Evolutionary conservation across 2,329 filamentous ascomycete genomes (phyloP).

Genomic region (Epichloe coenophiala): DNA sequence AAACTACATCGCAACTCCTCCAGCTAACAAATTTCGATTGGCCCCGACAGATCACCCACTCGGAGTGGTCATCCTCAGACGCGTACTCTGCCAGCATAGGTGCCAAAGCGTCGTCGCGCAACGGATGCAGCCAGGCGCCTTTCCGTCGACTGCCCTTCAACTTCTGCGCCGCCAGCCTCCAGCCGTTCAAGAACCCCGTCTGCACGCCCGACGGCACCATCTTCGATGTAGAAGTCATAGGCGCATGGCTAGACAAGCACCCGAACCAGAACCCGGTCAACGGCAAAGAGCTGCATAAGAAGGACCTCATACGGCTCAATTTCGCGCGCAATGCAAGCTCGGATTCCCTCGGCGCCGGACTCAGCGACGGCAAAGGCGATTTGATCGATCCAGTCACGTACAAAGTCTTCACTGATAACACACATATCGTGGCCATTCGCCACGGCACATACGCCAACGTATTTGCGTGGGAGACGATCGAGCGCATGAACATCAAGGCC

Average conservation of each 20-base stretch:
- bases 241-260: conserved; percentile 88
- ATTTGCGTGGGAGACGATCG: conserved; percentile 90
- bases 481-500: conserved; percentile 88
- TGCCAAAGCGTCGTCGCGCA: conserved; percentile 45
- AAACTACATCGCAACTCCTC: background rate
- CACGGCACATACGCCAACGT: conserved; percentile 80
- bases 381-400: conserved; percentile 94
- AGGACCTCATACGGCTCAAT: conserved; percentile 79
- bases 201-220: conserved; percentile 80
- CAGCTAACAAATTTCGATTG: background rate
- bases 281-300: conserved; percentile 62
- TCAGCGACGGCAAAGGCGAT: conserved; percentile 51
- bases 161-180: conserved; percentile 90
- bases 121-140: conserved; percentile 33
- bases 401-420: conserved; percentile 97
- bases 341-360: conserved; percentile 32
- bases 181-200: conserved; percentile 89
- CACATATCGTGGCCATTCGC: conserved; percentile 80
- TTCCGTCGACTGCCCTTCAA: conserved; percentile 94
- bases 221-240: conserved; percentile 89
- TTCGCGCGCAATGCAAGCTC: conserved; percentile 80
- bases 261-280: conserved; percentile 75
- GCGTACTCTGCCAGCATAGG: conserved; percentile 73
- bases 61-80: conserved; percentile 89
- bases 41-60: conserved; percentile 64